Conservation (phyloP, 192 early-diverging fungal species). For the Umbelopsis sp. region DNA sequence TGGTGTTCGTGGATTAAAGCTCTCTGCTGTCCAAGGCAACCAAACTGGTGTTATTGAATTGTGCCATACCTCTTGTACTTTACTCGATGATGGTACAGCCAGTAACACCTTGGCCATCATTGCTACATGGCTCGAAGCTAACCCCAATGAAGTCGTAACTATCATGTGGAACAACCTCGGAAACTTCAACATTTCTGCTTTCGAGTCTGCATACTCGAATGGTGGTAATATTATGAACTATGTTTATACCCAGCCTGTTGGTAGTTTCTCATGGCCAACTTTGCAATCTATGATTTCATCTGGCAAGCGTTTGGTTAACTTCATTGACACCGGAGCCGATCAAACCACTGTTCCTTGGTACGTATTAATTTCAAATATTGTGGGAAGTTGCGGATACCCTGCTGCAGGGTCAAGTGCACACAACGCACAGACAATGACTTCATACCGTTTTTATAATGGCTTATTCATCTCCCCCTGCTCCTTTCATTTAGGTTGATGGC, state of each 20-base stretch:
- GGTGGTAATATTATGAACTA: constrained; percentile 49
- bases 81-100: constrained; percentile 63
- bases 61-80: constrained; percentile 65
- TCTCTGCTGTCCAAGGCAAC: constrained; percentile 56
- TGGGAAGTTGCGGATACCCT: too few relatives aligned
- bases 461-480: background rate
- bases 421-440: background rate
- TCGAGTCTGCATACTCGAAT: constrained; percentile 50
- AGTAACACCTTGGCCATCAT: constrained; percentile 57
- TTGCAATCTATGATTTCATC: constrained; percentile 60
- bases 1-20: constrained; percentile 74
- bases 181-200: constrained; percentile 48
- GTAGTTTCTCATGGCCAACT: constrained; percentile 66
- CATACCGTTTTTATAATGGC: background rate
- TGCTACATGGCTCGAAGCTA: constrained; percentile 58
- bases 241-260: constrained; percentile 47
- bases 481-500: constrained; percentile 49
- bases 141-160: constrained; percentile 75
- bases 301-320: constrained; percentile 69
- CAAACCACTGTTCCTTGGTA: constrained; percentile 62
- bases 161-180: constrained; percentile 73
- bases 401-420: too few relatives aligned
- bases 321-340: constrained; percentile 58
- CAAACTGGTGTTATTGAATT: constrained; percentile 47
- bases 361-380: background rate